Evolutionary conservation across 495 filamentous ascomycete genomes (phyloP).

Genomic region (Penicillium bovifimosum): DNA sequence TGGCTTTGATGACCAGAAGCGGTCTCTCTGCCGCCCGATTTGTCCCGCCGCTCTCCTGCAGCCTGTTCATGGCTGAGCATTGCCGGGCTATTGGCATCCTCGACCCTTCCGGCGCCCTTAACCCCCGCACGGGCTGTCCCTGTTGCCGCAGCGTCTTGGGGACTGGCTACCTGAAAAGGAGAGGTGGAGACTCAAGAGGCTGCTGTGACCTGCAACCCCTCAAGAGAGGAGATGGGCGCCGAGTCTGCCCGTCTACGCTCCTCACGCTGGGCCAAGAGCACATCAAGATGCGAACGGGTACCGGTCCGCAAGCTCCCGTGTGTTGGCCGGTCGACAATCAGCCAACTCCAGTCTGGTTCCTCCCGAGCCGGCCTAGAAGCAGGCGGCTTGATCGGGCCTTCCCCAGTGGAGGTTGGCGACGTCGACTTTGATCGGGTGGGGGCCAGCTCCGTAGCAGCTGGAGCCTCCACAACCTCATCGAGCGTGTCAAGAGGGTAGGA

Average conservation of each 20-base stretch:
- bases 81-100: background rate
- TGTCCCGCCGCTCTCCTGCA: background rate
- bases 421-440: background rate
- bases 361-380: background rate
- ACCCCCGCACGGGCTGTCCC: slow-evolving; percentile 2
- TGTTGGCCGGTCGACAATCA: background rate
- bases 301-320: background rate
- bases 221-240: background rate
- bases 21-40: background rate
- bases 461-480: background rate
- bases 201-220: background rate
- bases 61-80: background rate
- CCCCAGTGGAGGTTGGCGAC: background rate
- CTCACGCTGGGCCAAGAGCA: background rate
- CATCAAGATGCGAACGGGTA: background rate
- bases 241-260: background rate
- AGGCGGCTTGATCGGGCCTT: background rate
- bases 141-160: background rate
- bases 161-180: background rate
- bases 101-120: background rate
- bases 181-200: background rate
- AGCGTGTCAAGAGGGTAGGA: background rate
- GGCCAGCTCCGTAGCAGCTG: background rate
- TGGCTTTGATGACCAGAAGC: background rate
- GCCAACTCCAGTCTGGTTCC: background rate